These are phyloP conservation scores for Gossypium mustelinum DNA, from an alignment of 345 rosid species.

Conservation along the genomic window DNA sequence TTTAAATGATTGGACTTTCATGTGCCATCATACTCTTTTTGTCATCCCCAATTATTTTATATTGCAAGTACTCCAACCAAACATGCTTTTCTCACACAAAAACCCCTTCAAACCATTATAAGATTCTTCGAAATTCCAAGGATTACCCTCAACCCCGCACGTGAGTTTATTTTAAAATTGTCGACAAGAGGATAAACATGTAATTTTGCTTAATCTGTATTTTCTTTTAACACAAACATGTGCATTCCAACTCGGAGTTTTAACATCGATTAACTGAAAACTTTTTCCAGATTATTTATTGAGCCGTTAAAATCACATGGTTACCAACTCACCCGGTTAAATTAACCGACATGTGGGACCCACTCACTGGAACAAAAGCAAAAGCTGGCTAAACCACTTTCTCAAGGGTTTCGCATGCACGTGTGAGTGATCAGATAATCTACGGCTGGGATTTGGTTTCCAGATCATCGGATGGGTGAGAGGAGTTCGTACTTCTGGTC, in stretches of 20 bases:
- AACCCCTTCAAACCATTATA: not conserved
- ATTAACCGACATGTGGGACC: constrained; percentile 37
- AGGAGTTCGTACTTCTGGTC: not conserved
- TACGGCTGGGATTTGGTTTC: not conserved
- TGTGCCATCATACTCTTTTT: constrained; percentile 17
- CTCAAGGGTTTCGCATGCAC: constrained; percentile 1
- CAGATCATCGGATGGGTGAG: not conserved
- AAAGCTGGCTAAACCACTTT: constrained; percentile 1
- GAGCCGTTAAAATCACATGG: constrained; percentile 46
- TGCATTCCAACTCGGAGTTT: constrained; percentile 29
- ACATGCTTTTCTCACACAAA: constrained; percentile 27
- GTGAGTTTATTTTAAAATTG: not conserved
- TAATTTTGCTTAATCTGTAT: not conserved
- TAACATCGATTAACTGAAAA: constrained; percentile 24
- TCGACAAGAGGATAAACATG: not conserved
- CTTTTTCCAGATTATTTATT: constrained; percentile 17
- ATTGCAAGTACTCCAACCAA: constrained; percentile 26
- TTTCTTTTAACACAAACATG: constrained; percentile 10
- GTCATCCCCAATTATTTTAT: constrained; percentile 10
- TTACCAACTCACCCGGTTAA: constrained; percentile 63
- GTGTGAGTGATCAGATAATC: constrained; percentile 1
- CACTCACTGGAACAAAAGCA: not conserved
- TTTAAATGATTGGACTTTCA: constrained; percentile 29
- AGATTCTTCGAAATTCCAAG: not conserved
- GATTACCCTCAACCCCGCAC: constrained; percentile 15